Conservation (phyloP, 2,329 filamentous ascomycete species). For the Sarocladium brachiariae region DNA sequence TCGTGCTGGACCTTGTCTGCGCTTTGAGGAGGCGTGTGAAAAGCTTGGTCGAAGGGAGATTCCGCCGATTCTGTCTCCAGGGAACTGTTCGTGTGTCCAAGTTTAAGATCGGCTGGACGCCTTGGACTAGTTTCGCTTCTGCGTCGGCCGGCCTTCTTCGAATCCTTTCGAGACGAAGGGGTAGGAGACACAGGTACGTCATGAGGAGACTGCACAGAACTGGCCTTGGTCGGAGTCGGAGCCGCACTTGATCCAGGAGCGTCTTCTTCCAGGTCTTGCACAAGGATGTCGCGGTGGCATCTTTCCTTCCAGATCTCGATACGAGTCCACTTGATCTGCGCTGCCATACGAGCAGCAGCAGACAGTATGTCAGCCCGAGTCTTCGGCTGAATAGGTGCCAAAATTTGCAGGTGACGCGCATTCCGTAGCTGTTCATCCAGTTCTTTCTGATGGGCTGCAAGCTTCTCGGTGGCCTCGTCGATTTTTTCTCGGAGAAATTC, state of each 20-base stretch:
- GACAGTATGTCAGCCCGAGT: slow-evolving; percentile 81
- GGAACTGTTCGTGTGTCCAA: neutral
- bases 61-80: slow-evolving; percentile 8
- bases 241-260: slow-evolving; percentile 15
- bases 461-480: slow-evolving; percentile 70
- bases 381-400: slow-evolving; percentile 87
- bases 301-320: slow-evolving; percentile 89
- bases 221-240: slow-evolving; percentile 21
- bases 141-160: slow-evolving; percentile 20
- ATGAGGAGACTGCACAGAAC: slow-evolving; percentile 17
- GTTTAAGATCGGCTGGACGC: slow-evolving; percentile 19
- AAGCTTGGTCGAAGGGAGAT: slow-evolving; percentile 22
- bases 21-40: slow-evolving; percentile 25
- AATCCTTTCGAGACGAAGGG: slow-evolving; percentile 19
- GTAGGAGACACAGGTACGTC: slow-evolving; percentile 21
- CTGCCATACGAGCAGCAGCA: slow-evolving; percentile 76
- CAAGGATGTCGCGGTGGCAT: slow-evolving; percentile 83
- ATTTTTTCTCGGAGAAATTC: slow-evolving; percentile 82
- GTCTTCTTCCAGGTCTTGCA: slow-evolving; percentile 81
- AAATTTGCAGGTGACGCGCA: slow-evolving; percentile 78
- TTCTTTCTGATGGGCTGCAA: slow-evolving; percentile 65
- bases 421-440: slow-evolving; percentile 81
- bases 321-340: slow-evolving; percentile 87
- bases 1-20: slow-evolving; percentile 18
- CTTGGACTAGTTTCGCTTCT: slow-evolving; percentile 20